Conservation (phyloP, 345 rosid genomes). For the Gossypium anomalum region DNA sequence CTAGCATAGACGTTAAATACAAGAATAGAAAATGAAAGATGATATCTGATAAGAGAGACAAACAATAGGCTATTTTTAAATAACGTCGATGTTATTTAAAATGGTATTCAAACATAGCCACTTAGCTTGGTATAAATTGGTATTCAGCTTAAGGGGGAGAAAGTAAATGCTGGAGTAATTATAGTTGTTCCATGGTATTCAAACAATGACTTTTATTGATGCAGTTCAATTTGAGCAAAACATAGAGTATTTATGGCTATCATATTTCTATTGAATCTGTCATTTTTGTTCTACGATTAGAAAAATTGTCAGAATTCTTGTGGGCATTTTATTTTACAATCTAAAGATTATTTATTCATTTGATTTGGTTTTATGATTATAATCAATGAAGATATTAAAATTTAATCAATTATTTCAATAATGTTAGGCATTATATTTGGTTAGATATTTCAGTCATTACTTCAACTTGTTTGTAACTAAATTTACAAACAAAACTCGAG, state of each 20-base stretch:
- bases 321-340: not conserved
- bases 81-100: not conserved
- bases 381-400: not conserved
- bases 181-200: not conserved
- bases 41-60: not conserved
- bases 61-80: not conserved
- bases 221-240: no score
- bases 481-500: not conserved
- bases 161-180: not conserved
- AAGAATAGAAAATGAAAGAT: not conserved
- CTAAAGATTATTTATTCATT: not conserved
- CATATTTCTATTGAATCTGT: not conserved
- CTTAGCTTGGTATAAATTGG: not conserved
- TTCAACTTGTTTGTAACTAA: not conserved
- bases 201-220: no score
- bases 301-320: not conserved
- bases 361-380: not conserved
- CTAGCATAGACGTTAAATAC: not conserved
- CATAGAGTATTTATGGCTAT: not conserved
- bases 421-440: not conserved
- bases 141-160: not conserved
- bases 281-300: not conserved
- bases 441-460: not conserved
- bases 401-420: not conserved
- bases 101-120: not conserved